These are phyloP conservation scores for Aspergillus brasiliensis DNA, from an alignment of 2,329 filamentous ascomycete genomes.

Conservation along the genomic window DNA sequence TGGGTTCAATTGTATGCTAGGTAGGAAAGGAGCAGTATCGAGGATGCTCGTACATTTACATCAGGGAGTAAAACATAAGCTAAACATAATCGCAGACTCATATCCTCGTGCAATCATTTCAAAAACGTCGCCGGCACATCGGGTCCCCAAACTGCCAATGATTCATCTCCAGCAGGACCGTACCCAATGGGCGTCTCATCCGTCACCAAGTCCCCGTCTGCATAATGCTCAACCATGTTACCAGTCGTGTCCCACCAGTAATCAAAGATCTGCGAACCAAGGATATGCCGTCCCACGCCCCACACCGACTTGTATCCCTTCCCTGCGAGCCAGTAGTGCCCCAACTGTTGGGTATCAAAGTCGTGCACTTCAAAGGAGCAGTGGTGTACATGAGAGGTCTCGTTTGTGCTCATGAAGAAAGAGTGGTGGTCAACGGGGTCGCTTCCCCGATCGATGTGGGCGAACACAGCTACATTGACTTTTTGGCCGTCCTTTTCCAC, in stretches of 20 bases:
- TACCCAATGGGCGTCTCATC: slow-evolving; percentile 36
- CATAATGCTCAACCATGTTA: slow-evolving; percentile 22
- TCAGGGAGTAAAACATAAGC: too few relatives aligned
- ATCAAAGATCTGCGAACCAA: slow-evolving; percentile 22
- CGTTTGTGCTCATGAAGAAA: slow-evolving; percentile 50
- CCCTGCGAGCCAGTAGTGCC: slow-evolving; percentile 53
- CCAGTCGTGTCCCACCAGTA: slow-evolving; percentile 22
- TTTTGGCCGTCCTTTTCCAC: slow-evolving; percentile 20
- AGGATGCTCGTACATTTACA: too few relatives aligned
- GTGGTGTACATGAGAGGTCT: slow-evolving; percentile 51
- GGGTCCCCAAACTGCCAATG: slow-evolving; percentile 39
- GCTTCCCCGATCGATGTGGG: slow-evolving; percentile 53
- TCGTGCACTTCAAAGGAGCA: slow-evolving; percentile 55
- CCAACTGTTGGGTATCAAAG: slow-evolving; percentile 55
- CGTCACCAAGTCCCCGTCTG: slow-evolving; percentile 20
- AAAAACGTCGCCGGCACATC: slow-evolving; percentile 38
- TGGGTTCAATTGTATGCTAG: too few relatives aligned
- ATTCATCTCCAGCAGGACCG: slow-evolving; percentile 35
- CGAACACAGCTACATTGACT: slow-evolving; percentile 47
- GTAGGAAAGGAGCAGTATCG: too few relatives aligned
- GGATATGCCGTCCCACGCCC: slow-evolving; percentile 21
- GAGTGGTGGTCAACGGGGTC: slow-evolving; percentile 55
- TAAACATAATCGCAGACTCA: too few relatives aligned
- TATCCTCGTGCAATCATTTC: slow-evolving; percentile 18
- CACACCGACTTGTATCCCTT: slow-evolving; percentile 45